Evolutionary conservation across 495 filamentous ascomycete genomes (phyloP), one percentile per base, ranked within the genome.

Genomic region (Aspergillus carlsbadensis): DNA sequence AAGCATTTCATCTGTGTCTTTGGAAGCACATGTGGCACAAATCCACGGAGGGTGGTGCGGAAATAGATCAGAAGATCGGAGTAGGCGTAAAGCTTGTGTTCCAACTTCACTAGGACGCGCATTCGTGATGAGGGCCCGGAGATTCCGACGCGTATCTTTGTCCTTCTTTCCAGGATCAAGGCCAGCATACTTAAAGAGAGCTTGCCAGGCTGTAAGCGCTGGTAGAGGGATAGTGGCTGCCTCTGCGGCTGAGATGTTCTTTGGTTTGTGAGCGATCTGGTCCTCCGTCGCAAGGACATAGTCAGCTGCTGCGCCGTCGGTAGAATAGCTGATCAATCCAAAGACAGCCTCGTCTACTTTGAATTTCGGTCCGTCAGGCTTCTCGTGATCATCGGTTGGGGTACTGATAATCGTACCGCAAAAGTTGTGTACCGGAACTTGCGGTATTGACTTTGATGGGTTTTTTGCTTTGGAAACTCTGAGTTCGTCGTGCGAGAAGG

Each of bases 401-500:
- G 78, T 73, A 26, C 67, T 74, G 26, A 85, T 66, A 3, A 86
- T 73, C 1, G 70, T 76, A 1, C 83, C 83, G 33, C 80, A 77
- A 55, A 84, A 64, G 65, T 85, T 84, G 57, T 82, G 77, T 53
- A 83, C 75, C 4, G 84, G 84, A 15, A 86, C 77, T 21, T 76
- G 65, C 13, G 76, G 73, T 29, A 70, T 65, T 5, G 74, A 78
- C 43, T 65, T 67, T 13, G 49, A 70, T 45, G 75, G 83, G 49
- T 76, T 69, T 29, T 71, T 59, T 15, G 64, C 70, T 69, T 75
- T 78, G 14, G 66, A 56, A 13, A 86, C 72, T 20, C 70, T 63
- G 6, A 74, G 46, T 59, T 87, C 85, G 43, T 83, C 79, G 45
- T 79, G 72, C 56, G 76, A 85, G 39, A 84, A 79, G 17, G 83